Percentiles rank a stretch among this genome's conserved stretches.
Evolutionary conservation across 1,284 basidiomycete genomes (phyloP).

Genomic region (Laetiporus sulphureus): DNA sequence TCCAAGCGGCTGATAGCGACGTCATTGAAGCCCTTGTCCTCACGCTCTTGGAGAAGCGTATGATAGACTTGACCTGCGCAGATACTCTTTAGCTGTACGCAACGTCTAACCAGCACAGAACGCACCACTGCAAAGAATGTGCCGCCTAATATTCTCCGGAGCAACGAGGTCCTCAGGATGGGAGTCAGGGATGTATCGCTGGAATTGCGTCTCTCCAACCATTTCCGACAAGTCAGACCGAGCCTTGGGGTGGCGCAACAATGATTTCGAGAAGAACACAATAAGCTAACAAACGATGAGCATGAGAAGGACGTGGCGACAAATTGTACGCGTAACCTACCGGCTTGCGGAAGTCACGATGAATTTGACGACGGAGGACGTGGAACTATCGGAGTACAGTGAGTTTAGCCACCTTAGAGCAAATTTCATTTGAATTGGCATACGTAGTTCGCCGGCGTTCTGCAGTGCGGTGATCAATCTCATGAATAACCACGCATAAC

Average conservation of each 20-base stretch:
- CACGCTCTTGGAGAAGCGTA: constrained; percentile 82
- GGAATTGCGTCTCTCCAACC: constrained; percentile 84
- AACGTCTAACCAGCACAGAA: background rate
- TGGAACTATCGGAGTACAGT: constrained; percentile 59
- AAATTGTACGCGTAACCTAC: constrained; percentile 32
- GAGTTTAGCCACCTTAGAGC: background rate
- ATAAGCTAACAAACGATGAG: constrained; percentile 61
- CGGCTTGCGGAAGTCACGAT: constrained; percentile 95
- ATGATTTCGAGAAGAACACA: constrained; percentile 93
- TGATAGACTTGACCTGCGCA: constrained; percentile 96
- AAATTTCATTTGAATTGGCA: constrained; percentile 15
- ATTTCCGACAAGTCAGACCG: constrained; percentile 87
- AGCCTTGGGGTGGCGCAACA: constrained; percentile 90
- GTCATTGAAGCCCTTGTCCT: constrained; percentile 85
- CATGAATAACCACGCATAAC: constrained; percentile 9
- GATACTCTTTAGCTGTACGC: background rate
- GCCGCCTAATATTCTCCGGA: constrained; percentile 85
- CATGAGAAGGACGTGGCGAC: background rate
- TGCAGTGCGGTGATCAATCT: constrained; percentile 24
- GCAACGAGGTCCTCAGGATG: constrained; percentile 66
- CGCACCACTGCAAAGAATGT: constrained; percentile 81
- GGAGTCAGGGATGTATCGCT: constrained; percentile 87
- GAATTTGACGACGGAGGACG: constrained; percentile 90
- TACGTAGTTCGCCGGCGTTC: constrained; percentile 88
- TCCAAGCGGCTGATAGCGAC: constrained; percentile 93